These are phyloP conservation scores for Tolypocladium amazonense DNA, from an alignment of 2,329 filamentous ascomycete species.

Conservation along the genomic window DNA sequence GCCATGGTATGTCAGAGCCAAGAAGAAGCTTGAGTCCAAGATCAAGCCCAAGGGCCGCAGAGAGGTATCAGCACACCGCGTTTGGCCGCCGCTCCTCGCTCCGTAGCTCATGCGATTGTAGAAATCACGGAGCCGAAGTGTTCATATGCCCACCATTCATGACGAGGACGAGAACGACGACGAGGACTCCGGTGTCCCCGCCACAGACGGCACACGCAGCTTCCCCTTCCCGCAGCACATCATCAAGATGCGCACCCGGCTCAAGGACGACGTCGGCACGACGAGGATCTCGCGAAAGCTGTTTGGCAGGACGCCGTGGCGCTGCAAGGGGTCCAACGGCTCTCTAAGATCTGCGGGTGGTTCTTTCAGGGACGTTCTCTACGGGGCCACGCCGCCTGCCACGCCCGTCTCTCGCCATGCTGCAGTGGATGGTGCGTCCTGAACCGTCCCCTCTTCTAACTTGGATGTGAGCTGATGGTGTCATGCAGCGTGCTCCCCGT, in stretches of 20 bases:
- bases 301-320: slow-evolving; percentile 30
- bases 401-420: slow-evolving; percentile 12
- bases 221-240: slow-evolving; percentile 9
- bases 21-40: slow-evolving; percentile 13
- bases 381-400: slow-evolving; percentile 23
- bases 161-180: slow-evolving; percentile 7
- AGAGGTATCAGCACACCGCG: slow-evolving; percentile 3
- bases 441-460: too few species aligned
- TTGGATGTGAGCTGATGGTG: neutral
- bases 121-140: neutral
- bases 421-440: slow-evolving; percentile 3
- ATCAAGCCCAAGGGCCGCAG: slow-evolving; percentile 7
- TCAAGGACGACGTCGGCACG: slow-evolving; percentile 20
- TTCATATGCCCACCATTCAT: neutral
- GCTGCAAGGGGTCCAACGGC: slow-evolving; percentile 24
- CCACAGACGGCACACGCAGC: slow-evolving; percentile 6
- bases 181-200: slow-evolving; percentile 1
- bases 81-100: neutral
- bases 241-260: slow-evolving; percentile 13
- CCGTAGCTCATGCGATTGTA: neutral
- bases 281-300: slow-evolving; percentile 21
- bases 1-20: slow-evolving; percentile 10
- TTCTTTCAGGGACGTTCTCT: slow-evolving; percentile 28
- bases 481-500: slow-evolving; percentile 6
- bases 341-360: slow-evolving; percentile 29